Conservation (phyloP, 1,284 basidiomycete species). For the Ustilago loliicola region DNA sequence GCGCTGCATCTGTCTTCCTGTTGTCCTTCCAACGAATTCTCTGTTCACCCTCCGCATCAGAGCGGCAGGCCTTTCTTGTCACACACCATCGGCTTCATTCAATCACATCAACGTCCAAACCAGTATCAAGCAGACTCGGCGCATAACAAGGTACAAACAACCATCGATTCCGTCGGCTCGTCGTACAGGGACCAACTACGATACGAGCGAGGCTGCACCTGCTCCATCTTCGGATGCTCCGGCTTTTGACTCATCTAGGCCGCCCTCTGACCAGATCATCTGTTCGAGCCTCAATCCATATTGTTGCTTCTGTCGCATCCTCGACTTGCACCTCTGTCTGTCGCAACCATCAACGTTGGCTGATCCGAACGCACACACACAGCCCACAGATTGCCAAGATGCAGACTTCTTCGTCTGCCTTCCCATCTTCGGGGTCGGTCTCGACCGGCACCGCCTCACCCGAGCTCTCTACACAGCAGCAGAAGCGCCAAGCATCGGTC, state of each 20-base stretch:
- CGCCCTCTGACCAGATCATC: neutral
- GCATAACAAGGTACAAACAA: neutral
- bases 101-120: too few relatives aligned
- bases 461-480: conserved; percentile 14
- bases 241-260: neutral
- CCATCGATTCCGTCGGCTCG: too few relatives aligned
- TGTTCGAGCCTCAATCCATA: neutral
- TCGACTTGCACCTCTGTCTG: neutral
- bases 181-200: too few relatives aligned
- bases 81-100: too few relatives aligned
- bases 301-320: neutral
- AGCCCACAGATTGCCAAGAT: neutral
- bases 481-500: conserved; percentile 36
- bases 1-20: too few relatives aligned
- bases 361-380: neutral
- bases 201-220: neutral
- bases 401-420: conserved; percentile 9
- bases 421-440: conserved; percentile 11
- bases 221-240: conserved; percentile 16
- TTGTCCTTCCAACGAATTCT: neutral
- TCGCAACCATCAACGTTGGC: neutral
- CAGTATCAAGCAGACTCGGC: too few relatives aligned
- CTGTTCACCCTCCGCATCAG: neutral
- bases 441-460: conserved; percentile 12
- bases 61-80: neutral